Base-by-base conservation (phyloP, 345 rosid genomes). In the Euphorbia tirucalli region DNA sequence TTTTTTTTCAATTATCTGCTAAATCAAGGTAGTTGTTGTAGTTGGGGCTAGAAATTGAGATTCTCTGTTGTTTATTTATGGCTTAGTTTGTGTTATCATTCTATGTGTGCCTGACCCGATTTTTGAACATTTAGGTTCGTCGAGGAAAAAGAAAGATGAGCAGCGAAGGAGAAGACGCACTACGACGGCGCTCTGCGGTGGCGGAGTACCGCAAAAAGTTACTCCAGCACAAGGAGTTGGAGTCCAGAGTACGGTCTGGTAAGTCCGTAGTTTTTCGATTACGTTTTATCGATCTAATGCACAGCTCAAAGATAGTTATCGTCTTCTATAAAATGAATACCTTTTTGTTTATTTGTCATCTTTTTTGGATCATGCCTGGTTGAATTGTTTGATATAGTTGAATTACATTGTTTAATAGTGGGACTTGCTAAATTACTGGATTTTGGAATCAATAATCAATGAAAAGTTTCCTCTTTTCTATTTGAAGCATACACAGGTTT, bases 141-240 rank as follows among this genome's bases (percentile, higher is more conserved):
- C 13, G n/a, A 65, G 13, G n/a, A 7, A 18, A 41, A 11, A 25
- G n/a, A 48, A 68, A 41, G 11, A 58, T 69, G 63, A 70, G 66
- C 73, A 83, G 56, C 58, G 97, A 88, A 54, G 88, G 64, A 37
- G 97, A 92, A 3, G 98, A 94, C 19, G 83, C 87, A 6, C 78
- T 56, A 2, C 87, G 97, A 11, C 97, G 93, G 59, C 87, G 87
- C 18, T 81, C 24, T 52, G 96, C 88, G 21, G 71, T 82, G 14
- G 46, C 91, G 11, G 97, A 95, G 58, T 89, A 92, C 73, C 89
- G 99, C 24, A 92, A 90, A 80, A 95, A 90, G 80, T 89, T 95
- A 65, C 93, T 95, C 69, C 93, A 89, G 68, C 92, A 90, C 73
- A 95, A 90, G 73, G 99, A 95, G 61, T 88, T 92, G 61, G 97